Evolutionary conservation across 2,329 filamentous ascomycete genomes (phyloP).

Genomic region (Teratosphaeria gauchensis): DNA sequence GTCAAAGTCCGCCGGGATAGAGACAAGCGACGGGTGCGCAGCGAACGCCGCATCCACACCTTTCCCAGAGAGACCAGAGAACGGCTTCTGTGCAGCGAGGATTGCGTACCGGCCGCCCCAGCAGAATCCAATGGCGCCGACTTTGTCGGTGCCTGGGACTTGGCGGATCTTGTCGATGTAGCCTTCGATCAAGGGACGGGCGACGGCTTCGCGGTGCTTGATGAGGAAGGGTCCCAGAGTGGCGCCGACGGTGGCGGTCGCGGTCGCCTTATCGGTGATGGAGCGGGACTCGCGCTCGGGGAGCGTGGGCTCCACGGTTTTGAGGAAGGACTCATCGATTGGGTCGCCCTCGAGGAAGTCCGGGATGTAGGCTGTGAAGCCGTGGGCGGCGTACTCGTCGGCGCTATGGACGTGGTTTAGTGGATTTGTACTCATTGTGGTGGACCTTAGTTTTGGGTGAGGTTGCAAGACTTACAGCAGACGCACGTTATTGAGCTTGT

Average conservation of each 20-base stretch:
- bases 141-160: slow-evolving; percentile 33
- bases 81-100: slow-evolving; percentile 20
- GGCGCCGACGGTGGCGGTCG: slow-evolving; percentile 31
- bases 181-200: slow-evolving; percentile 34
- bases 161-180: slow-evolving; percentile 32
- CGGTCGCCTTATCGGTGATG: slow-evolving; percentile 31
- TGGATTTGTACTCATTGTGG: too few relatives aligned
- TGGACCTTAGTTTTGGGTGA: too few relatives aligned
- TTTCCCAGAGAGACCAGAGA: slow-evolving; percentile 16
- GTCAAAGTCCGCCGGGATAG: slow-evolving; percentile 35
- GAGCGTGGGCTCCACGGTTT: slow-evolving; percentile 34
- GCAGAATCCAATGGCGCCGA: slow-evolving; percentile 41
- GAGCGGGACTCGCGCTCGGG: slow-evolving; percentile 28
- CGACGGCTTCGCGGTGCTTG: slow-evolving; percentile 34
- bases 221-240: slow-evolving; percentile 36
- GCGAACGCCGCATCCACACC: slow-evolving; percentile 34
- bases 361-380: slow-evolving; percentile 38
- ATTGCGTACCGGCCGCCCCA: slow-evolving; percentile 37
- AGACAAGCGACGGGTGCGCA: slow-evolving; percentile 34
- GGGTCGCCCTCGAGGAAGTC: slow-evolving; percentile 35
- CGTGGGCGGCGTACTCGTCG: slow-evolving; percentile 38
- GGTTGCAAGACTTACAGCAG: slow-evolving; percentile 21
- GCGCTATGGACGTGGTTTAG: slow-evolving; percentile 15
- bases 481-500: slow-evolving; percentile 37
- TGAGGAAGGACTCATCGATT: slow-evolving; percentile 30